Evolutionary conservation across 495 filamentous ascomycete species (phyloP).

Genomic region (Penicillium nucicola): DNA sequence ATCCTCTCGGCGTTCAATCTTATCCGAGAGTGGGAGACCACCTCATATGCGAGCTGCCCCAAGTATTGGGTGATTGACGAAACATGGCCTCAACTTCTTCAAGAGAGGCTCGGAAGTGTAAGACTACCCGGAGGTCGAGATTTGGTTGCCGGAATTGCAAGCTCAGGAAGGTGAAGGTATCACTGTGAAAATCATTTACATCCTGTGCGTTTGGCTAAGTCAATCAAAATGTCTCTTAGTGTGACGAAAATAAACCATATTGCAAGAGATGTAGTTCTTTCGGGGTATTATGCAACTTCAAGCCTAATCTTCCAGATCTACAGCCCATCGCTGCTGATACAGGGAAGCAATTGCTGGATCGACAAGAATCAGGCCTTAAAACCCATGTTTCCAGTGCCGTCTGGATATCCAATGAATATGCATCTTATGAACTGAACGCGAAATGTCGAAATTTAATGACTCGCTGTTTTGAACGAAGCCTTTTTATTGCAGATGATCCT

Average conservation of each 20-base stretch:
- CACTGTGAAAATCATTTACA: not conserved
- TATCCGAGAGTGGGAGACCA: not conserved
- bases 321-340: conserved; percentile 28
- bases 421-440: conserved; percentile 30
- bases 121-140: conserved; percentile 30
- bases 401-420: conserved; percentile 28
- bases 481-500: conserved; percentile 32
- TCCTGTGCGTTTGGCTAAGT: conserved; percentile 9
- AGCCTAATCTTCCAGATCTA: conserved; percentile 34
- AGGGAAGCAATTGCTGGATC: conserved; percentile 14
- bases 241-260: conserved; percentile 42
- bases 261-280: conserved; percentile 44
- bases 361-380: conserved; percentile 13
- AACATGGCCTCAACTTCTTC: conserved; percentile 17
- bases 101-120: conserved; percentile 5
- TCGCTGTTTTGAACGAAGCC: conserved; percentile 36
- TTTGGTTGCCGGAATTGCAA: conserved; percentile 51
- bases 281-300: conserved; percentile 43
- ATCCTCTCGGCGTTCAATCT: not conserved
- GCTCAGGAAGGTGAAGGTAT: conserved; percentile 48
- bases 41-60: conserved; percentile 8
- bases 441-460: conserved; percentile 38
- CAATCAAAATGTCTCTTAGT: conserved; percentile 22
- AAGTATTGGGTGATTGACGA: conserved; percentile 1
- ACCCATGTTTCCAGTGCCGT: conserved; percentile 27